Base-by-base conservation (phyloP, 108 stramenopile genomes). In the Schizochytrium sp. region DNA sequence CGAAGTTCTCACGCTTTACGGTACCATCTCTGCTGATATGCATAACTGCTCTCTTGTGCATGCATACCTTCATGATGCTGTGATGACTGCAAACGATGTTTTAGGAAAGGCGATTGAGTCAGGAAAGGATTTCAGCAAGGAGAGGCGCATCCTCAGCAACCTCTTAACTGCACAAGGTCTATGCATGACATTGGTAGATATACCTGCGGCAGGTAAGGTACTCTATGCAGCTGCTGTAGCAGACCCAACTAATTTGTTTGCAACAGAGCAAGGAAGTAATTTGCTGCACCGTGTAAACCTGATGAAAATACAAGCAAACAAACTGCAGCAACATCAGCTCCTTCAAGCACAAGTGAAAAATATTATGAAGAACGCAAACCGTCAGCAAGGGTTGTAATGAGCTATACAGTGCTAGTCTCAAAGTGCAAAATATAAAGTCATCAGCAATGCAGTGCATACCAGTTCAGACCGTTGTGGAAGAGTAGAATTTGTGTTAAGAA, bases 201-300 rank as follows among this genome's bases (percentile, higher is more conserved):
- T 83, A 13, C 76, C 76, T 55, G 76, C 47, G 5, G 50, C 50
- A 13, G 76, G 76, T 40, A 83, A 83, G 53, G 28, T 83, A 38
- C 53, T 83, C n/a, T 83, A 83, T 53, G 45, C 76, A 5, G 76
- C 76, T 0, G 76, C 53, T 49, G 50, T 55, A 56, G 76, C 76
- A 47, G 76, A 83, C 3, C 76, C 76, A 0, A 83, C 50, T 40
- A 83, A 83, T 28, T n/a, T n/a, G 10, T 83, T 55, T 55, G 76
- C 76, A 13, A 17, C 55, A 10, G 76, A 83, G 76, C 76, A 83
- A 83, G 76, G 76, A 5, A 83, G 50, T 53, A 55, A 83, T n/a
- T 28, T 83, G 50, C 76, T 83, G 47, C 76, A 5, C 15, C 76
- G 53, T 38, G 76, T 83, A 17, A 2, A 69, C 42, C 64, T 69